phyloP scores from a whole-genome alignment of 2,329 filamentous ascomycete species.

The Verticillium nonalfalfae region DNA sequence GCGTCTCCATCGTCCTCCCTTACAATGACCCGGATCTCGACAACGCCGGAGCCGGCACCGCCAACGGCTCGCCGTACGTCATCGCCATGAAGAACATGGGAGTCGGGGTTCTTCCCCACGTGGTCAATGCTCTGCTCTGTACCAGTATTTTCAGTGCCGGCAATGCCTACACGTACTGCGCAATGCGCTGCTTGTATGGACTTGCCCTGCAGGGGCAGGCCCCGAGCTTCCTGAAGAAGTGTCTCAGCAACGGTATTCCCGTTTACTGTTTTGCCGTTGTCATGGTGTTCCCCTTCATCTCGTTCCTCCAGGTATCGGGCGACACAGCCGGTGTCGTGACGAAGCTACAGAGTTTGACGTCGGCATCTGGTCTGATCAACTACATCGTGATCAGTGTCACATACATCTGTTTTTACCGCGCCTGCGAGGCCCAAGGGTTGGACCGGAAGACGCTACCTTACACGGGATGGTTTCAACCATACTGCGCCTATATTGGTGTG shows the following conservation, averaged over 20 bases:
- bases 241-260: conserved; percentile 52
- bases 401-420: conserved; percentile 51
- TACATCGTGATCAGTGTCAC: conserved; percentile 45
- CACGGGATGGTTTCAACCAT: conserved; percentile 52
- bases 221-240: conserved; percentile 41
- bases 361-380: conserved; percentile 40
- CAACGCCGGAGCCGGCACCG: conserved; percentile 28
- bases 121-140: conserved; percentile 51
- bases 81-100: conserved; percentile 53
- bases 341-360: conserved; percentile 44
- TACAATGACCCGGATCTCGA: conserved; percentile 54
- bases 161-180: conserved; percentile 51
- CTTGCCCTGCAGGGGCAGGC: conserved; percentile 48
- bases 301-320: conserved; percentile 44
- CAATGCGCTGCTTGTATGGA: conserved; percentile 49
- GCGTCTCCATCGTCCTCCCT: conserved; percentile 59
- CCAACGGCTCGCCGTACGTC: conserved; percentile 55
- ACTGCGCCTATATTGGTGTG: conserved; percentile 41
- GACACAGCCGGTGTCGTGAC: conserved; percentile 41
- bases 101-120: conserved; percentile 45
- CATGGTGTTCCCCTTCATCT: conserved; percentile 46
- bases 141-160: conserved; percentile 50
- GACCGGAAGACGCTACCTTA: conserved; percentile 48
- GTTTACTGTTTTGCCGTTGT: conserved; percentile 50
- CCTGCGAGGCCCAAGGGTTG: conserved; percentile 38